A percentile compares a stretch with the other conserved stretches of the same genome.
These are phyloP conservation scores for Lichenothelia convexa DNA, from an alignment of 495 filamentous ascomycete species.

Conservation along the genomic window DNA sequence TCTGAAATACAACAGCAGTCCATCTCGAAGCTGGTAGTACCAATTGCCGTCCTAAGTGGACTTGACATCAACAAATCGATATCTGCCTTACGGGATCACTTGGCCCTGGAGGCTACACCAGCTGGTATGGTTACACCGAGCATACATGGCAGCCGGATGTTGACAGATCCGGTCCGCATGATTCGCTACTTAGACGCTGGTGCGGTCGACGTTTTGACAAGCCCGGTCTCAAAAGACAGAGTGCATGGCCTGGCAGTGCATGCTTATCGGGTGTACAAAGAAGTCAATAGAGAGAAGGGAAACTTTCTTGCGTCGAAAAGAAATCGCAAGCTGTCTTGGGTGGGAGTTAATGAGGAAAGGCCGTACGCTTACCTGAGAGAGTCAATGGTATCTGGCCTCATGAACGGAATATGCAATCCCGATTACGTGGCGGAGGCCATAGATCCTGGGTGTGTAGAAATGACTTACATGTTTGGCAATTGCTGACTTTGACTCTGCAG, in stretches of 20 bases:
- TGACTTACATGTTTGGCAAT: background rate
- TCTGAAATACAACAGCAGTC: conserved; percentile 15
- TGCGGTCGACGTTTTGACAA: conserved; percentile 65
- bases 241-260: conserved; percentile 60
- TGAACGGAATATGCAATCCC: conserved; percentile 76
- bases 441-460: conserved; percentile 25
- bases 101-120: conserved; percentile 8
- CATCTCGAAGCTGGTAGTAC: conserved; percentile 15
- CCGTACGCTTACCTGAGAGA: conserved; percentile 81
- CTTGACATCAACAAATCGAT: conserved; percentile 1
- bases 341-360: conserved; percentile 69
- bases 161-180: conserved; percentile 28
- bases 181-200: conserved; percentile 65
- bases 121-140: conserved; percentile 11
- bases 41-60: conserved; percentile 16
- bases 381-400: conserved; percentile 74
- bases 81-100: too few relatives aligned
- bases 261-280: conserved; percentile 61
- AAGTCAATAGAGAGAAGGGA: conserved; percentile 48
- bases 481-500: conserved; percentile 12
- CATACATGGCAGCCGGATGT: conserved; percentile 14
- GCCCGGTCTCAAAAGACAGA: conserved; percentile 51
- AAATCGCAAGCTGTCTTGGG: conserved; percentile 74
- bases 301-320: conserved; percentile 45
- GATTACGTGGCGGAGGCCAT: conserved; percentile 37